phyloP scores from a whole-genome alignment of 768 basidiomycete species.

The Hericium rajendrae region DNA sequence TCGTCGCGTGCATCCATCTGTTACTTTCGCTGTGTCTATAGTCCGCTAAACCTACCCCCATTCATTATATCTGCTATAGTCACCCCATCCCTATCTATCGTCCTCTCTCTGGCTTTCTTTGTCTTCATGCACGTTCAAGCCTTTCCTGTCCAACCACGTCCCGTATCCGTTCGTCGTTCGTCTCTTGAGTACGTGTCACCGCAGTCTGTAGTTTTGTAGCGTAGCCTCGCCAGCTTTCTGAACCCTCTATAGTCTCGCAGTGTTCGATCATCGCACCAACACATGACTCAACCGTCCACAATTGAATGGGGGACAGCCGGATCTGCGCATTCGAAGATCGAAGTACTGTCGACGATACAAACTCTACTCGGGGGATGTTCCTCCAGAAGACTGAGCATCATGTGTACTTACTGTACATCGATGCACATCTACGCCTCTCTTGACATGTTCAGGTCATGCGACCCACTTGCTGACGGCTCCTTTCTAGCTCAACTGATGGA shows the following conservation, averaged over 20 bases:
- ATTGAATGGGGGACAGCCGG: too few relatives aligned
- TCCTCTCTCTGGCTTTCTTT: slow-evolving; percentile 4
- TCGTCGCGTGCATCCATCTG: not conserved
- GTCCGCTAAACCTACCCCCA: not conserved
- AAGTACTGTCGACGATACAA: too few relatives aligned
- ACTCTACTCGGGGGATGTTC: too few relatives aligned
- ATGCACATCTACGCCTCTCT: too few relatives aligned
- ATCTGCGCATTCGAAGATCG: too few relatives aligned
- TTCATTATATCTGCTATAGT: not conserved
- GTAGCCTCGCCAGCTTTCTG: slow-evolving; percentile 15
- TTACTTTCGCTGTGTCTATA: not conserved
- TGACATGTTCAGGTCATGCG: too few relatives aligned
- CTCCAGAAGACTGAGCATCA: too few relatives aligned
- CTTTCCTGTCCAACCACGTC: not conserved
- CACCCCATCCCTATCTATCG: not conserved
- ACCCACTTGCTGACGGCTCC: too few relatives aligned
- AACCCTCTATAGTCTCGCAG: not conserved
- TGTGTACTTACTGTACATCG: too few relatives aligned
- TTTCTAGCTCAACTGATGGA: too few relatives aligned
- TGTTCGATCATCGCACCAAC: not conserved
- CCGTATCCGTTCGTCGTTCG: not conserved
- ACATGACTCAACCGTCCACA: too few relatives aligned
- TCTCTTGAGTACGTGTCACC: not conserved
- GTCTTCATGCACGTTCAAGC: not conserved
- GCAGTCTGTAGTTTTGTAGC: slow-evolving; percentile 25